phyloP scores from a whole-genome alignment of 1,284 basidiomycete genomes.

The Ceratobasidium theobromae region DNA sequence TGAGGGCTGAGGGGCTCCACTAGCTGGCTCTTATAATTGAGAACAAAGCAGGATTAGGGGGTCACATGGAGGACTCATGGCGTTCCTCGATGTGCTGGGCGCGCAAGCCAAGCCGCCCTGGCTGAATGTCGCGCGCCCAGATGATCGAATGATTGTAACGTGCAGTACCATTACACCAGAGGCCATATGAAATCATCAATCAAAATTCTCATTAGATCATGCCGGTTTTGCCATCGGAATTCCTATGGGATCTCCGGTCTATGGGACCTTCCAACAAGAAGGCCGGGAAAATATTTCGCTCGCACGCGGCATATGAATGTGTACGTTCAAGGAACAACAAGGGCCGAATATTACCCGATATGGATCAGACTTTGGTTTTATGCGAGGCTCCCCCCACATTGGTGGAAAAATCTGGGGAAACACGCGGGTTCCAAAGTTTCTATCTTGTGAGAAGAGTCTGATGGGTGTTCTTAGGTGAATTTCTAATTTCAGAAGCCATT shows the following conservation, averaged over 20 bases:
- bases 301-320: neutral
- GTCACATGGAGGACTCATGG: slow-evolving; percentile 14
- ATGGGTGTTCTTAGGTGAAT: neutral
- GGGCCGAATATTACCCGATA: neutral
- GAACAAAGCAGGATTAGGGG: slow-evolving; percentile 1
- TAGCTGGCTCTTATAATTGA: neutral
- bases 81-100: slow-evolving; percentile 2
- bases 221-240: slow-evolving; percentile 13
- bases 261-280: slow-evolving; percentile 17
- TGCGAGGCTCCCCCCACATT: neutral
- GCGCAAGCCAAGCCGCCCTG: slow-evolving; percentile 9
- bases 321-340: slow-evolving; percentile 13
- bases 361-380: slow-evolving; percentile 9
- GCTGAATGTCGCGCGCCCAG: neutral
- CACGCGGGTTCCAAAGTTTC: slow-evolving; percentile 12
- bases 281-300: neutral
- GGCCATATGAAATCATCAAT: too few species aligned
- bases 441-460: slow-evolving; percentile 10
- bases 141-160: too few species aligned
- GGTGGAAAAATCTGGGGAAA: slow-evolving; percentile 28
- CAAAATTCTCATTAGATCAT: too few species aligned
- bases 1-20: neutral
- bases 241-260: neutral
- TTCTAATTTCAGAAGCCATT: slow-evolving; percentile 25
- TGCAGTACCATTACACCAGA: too few species aligned